phyloP scores from a whole-genome alignment of 2,329 filamentous ascomycete genomes.

The Aureobasidium sp. region DNA sequence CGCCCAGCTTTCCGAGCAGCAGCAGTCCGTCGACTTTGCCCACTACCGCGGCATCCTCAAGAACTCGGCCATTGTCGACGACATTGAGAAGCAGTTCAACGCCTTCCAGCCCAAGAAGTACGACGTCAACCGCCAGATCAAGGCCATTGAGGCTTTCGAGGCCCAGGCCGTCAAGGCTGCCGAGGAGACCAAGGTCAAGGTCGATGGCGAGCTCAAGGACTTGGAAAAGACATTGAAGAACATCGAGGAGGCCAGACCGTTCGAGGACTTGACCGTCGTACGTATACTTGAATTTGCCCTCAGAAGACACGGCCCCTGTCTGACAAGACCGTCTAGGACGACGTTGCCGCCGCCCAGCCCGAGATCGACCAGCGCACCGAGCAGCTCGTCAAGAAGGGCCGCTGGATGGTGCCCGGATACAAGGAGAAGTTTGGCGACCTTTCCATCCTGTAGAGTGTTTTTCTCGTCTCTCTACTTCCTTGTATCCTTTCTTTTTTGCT shows the following conservation, averaged over 20 bases:
- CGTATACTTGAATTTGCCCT: slow-evolving; percentile 38
- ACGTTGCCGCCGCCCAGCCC: slow-evolving; percentile 86
- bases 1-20: slow-evolving; percentile 71
- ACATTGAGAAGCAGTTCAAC: slow-evolving; percentile 94
- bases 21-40: slow-evolving; percentile 83
- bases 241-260: slow-evolving; percentile 91
- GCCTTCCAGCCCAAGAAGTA: slow-evolving; percentile 88
- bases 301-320: neutral
- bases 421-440: slow-evolving; percentile 99
- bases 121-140: slow-evolving; percentile 88
- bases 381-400: slow-evolving; percentile 92
- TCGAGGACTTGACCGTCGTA: slow-evolving; percentile 96
- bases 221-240: slow-evolving; percentile 92
- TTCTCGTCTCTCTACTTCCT: slow-evolving; percentile 4
- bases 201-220: slow-evolving; percentile 90
- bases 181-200: slow-evolving; percentile 91
- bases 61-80: slow-evolving; percentile 91
- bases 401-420: slow-evolving; percentile 98
- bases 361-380: slow-evolving; percentile 96
- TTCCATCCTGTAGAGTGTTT: slow-evolving; percentile 69
- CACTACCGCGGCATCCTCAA: slow-evolving; percentile 89
- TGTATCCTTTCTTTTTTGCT: slow-evolving; percentile 7
- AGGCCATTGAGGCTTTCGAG: slow-evolving; percentile 98
- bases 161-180: slow-evolving; percentile 94
- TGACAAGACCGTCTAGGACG: slow-evolving; percentile 56